phyloP scores from a whole-genome alignment of 2,329 filamentous ascomycete species.

The Pestalotiopsis sp. region DNA sequence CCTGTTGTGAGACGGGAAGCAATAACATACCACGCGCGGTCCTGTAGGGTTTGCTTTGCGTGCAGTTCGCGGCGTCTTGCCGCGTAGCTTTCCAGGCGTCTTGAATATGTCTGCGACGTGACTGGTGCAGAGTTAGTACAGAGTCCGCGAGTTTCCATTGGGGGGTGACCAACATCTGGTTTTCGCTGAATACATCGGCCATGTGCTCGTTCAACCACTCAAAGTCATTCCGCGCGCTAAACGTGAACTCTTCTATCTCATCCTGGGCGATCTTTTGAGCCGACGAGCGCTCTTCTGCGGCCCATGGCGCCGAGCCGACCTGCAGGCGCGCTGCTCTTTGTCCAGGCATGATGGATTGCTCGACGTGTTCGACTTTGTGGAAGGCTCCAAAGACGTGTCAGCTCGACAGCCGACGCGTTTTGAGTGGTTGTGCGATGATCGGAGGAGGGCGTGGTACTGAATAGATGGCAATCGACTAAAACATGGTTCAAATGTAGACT shows the following conservation, averaged over 20 bases:
- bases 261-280: constrained; percentile 73
- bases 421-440: neutral
- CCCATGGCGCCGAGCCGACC: constrained; percentile 83
- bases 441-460: neutral
- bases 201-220: constrained; percentile 99
- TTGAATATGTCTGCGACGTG: constrained; percentile 97
- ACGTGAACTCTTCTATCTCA: constrained; percentile 91
- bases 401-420: constrained; percentile 9
- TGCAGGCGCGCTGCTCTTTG: constrained; percentile 52
- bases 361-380: neutral
- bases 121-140: constrained; percentile 48
- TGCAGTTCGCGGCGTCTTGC: constrained; percentile 74
- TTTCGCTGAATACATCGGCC: constrained; percentile 86
- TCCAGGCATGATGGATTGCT: constrained; percentile 29
- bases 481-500: neutral
- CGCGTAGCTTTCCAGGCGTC: constrained; percentile 79
- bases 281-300: constrained; percentile 79
- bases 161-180: constrained; percentile 70
- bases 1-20: neutral
- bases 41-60: constrained; percentile 61
- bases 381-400: constrained; percentile 6
- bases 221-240: constrained; percentile 87
- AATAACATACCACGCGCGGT: constrained; percentile 60
- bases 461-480: neutral
- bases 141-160: neutral